Percentiles rank a stretch among this genome's conserved stretches.
These are phyloP conservation scores for Escovopsis sp. DNA, from an alignment of 2,329 filamentous ascomycete species.

Conservation along the genomic window DNA sequence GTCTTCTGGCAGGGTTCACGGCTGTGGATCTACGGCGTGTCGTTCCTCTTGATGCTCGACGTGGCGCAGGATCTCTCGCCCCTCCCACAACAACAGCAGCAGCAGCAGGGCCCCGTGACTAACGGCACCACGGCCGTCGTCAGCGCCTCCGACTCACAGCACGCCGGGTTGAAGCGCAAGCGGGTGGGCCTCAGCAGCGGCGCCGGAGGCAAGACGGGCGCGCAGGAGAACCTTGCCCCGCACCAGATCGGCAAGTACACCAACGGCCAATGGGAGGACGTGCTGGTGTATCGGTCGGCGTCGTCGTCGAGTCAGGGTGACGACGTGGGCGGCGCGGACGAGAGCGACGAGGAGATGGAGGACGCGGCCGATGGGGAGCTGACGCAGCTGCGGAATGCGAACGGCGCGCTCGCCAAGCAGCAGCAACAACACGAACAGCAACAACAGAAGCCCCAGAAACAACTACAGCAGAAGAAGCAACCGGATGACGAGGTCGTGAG, in stretches of 20 bases:
- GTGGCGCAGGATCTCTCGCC: conserved; percentile 54
- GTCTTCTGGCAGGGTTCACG: conserved; percentile 67
- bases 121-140: conserved; percentile 19
- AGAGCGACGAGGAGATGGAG: conserved; percentile 24
- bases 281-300: too few species aligned
- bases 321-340: conserved; percentile 23
- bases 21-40: conserved; percentile 75
- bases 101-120: too few species aligned
- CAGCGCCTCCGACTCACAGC: conserved; percentile 9
- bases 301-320: too few species aligned
- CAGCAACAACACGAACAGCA: too few species aligned
- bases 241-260: conserved; percentile 26
- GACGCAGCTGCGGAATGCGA: conserved; percentile 17
- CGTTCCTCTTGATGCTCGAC: conserved; percentile 88
- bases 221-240: conserved; percentile 27
- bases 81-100: too few species aligned
- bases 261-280: conserved; percentile 24
- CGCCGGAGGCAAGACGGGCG: conserved; percentile 39
- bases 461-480: conserved; percentile 6
- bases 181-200: conserved; percentile 31
- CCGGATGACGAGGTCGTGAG: conserved; percentile 11
- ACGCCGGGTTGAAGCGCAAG: conserved; percentile 37
- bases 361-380: conserved; percentile 18
- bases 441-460: too few species aligned
- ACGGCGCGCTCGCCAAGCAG: conserved; percentile 3